phyloP scores from a whole-genome alignment of 495 filamentous ascomycete species.

The Astrothelium subdiscretum region DNA sequence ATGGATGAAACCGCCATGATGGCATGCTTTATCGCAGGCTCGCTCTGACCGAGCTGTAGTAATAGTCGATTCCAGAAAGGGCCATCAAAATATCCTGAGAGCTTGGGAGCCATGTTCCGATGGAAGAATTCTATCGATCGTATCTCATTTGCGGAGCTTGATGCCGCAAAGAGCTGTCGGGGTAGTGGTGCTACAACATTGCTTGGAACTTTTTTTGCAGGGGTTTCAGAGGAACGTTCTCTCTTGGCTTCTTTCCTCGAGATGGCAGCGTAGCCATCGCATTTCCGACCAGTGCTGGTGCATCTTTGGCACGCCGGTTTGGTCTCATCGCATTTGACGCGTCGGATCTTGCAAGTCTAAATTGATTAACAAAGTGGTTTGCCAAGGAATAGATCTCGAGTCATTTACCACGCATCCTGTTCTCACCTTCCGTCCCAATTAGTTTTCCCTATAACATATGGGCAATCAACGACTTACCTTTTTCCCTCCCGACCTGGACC shows the following conservation, averaged over 20 bases:
- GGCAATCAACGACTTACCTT: background rate
- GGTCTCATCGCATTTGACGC: slow-evolving; percentile 14
- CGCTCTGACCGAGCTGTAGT: background rate
- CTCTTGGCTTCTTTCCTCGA: background rate
- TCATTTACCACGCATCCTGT: background rate
- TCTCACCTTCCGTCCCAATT: background rate
- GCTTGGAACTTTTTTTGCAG: background rate
- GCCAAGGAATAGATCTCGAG: background rate
- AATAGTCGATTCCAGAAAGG: slow-evolving; percentile 3
- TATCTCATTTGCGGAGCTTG: background rate
- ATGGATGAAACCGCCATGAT: slow-evolving; percentile 4
- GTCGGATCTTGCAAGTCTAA: slow-evolving; percentile 9
- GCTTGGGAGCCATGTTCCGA: slow-evolving; percentile 3
- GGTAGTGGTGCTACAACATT: background rate
- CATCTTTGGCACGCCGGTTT: slow-evolving; percentile 13
- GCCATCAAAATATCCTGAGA: slow-evolving; percentile 14
- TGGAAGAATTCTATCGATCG: slow-evolving; percentile 15
- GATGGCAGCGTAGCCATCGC: slow-evolving; percentile 12
- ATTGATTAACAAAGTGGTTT: background rate
- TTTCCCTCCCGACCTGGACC: background rate
- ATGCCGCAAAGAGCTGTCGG: background rate
- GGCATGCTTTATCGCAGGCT: slow-evolving; percentile 4
- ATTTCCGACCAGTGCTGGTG: slow-evolving; percentile 15
- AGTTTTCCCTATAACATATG: background rate
- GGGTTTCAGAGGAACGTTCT: background rate